Base-by-base conservation (phyloP, 2,329 filamentous ascomycete species). In the Talaromyces sp. region DNA sequence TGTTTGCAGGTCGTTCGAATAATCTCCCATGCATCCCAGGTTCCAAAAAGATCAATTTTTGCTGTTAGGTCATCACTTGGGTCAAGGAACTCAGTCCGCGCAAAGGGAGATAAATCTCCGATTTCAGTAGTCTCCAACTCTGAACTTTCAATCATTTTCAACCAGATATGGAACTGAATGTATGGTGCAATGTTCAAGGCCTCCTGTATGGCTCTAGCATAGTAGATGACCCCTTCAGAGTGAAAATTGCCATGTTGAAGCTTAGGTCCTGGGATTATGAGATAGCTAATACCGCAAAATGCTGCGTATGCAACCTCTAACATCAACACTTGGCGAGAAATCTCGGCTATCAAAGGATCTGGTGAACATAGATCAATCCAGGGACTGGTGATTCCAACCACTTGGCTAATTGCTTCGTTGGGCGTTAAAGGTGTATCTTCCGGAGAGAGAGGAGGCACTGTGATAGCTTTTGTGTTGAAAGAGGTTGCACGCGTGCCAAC, bases 11-110 rank as follows among this genome's bases (percentile, higher is more conserved):
- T 79, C 55, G 86, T 87, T 55, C 94, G 84, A 67, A 99, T 88
- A 21, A 87, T 81, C 71, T 99, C 88, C 94, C 94, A 99, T 1
- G 89, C 87, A 73, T 97, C 92, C 95, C 95, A 99, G 2, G 87
- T 82, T 55, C 86, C 86, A 72, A 90, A 94, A 0, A 89, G 73
- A 66, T 93, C 88, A 60, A 87, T 77, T 21, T 84, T 80, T 33
- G 78, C 76, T 6, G 67, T 66, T 35, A 72, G 63, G 5, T 73
- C 69, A 1, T 72, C 61, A 9, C 64, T 64, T 15, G 65, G 64
- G 39, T 58, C 62, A 15, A 75, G 59, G 61, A 73, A 78, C 58
- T 76, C 72, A 40, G 66, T 66, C 19, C 78, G 70, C 35, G 75
- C 74, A 62, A 78, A 71, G 0, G 71, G 72, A 10, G 73, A 70